Evolutionary conservation across 768 basidiomycete genomes (phyloP).

Genomic region (Agaricus blazei): DNA sequence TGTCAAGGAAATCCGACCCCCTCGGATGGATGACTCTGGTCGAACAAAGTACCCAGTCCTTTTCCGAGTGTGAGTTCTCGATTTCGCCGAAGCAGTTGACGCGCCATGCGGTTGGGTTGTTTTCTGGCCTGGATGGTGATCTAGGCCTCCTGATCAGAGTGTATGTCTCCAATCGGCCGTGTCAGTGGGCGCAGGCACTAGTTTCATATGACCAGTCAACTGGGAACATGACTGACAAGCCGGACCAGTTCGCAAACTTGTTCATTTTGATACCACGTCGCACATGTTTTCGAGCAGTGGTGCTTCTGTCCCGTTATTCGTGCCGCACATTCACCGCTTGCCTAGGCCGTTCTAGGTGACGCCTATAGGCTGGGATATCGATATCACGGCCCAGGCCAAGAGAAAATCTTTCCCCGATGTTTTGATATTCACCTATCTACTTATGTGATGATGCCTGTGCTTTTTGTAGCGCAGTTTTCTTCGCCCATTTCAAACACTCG

Average conservation of each 20-base stretch:
- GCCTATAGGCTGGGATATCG: neutral
- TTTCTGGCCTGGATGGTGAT: neutral
- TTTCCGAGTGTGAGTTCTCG: conserved; percentile 65
- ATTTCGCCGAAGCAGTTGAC: neutral
- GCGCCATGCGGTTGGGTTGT: neutral
- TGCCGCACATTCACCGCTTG: neutral
- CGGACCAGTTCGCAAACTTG: conserved; percentile 2
- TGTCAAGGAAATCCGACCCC: conserved; percentile 86
- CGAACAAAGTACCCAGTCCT: conserved; percentile 93
- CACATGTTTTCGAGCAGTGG: neutral
- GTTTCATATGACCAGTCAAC: too few relatives aligned
- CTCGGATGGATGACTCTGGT: conserved; percentile 91
- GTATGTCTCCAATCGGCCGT: neutral
- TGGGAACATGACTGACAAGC: neutral
- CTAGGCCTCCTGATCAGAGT: neutral
- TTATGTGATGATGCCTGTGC: too few relatives aligned
- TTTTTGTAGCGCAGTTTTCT: neutral
- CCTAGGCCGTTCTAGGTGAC: conserved; percentile 3
- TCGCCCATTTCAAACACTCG: too few relatives aligned
- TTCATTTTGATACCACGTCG: neutral
- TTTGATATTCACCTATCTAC: too few relatives aligned
- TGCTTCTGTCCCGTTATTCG: neutral
- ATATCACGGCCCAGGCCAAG: too few relatives aligned
- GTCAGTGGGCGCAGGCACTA: neutral
- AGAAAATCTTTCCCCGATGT: too few relatives aligned